Percentiles rank a stretch among this genome's conserved stretches.
Conservation (phyloP, 345 rosid genomes). For the Sonneratia alba region DNA sequence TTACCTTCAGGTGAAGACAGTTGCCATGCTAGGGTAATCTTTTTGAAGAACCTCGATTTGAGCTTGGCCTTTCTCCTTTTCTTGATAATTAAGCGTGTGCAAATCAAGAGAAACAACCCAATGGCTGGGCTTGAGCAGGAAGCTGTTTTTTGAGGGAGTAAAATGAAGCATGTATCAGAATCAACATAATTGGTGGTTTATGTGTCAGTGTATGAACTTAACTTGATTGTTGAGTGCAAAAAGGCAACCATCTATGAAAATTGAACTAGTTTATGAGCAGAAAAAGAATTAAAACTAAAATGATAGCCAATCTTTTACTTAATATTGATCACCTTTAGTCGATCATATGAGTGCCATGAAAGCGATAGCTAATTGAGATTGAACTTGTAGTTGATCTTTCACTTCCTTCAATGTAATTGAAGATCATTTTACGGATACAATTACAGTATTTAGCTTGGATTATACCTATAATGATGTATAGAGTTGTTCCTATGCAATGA, state of each 20-base stretch:
- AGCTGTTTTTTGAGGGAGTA: not conserved
- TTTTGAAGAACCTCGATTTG: constrained; percentile 13
- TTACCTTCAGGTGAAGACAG: not conserved
- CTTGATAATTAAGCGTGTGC: not conserved
- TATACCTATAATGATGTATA: not conserved
- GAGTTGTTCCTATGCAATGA: not conserved
- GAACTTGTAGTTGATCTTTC: too few relatives aligned
- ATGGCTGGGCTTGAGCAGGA: constrained; percentile 1
- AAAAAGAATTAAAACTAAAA: too few relatives aligned
- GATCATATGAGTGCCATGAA: too few relatives aligned
- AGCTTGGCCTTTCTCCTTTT: constrained; percentile 6
- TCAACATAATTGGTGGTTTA: not conserved
- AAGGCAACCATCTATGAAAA: too few relatives aligned
- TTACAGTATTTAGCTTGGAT: not conserved
- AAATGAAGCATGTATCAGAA: not conserved
- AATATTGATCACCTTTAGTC: too few relatives aligned
- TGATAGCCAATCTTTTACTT: too few relatives aligned
- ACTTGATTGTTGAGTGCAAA: too few relatives aligned
- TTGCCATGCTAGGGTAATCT: constrained; percentile 2
- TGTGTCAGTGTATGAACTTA: not conserved
- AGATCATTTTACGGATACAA: too few relatives aligned
- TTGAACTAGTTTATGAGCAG: too few relatives aligned
- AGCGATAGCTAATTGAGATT: too few relatives aligned
- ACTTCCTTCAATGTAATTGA: too few relatives aligned
- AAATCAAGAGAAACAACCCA: constrained; percentile 1